Evolutionary conservation across 352 stramenopile genomes (phyloP), one percentile per base, ranked within the genome.

Genomic region (Elongisporangium undulatum): DNA sequence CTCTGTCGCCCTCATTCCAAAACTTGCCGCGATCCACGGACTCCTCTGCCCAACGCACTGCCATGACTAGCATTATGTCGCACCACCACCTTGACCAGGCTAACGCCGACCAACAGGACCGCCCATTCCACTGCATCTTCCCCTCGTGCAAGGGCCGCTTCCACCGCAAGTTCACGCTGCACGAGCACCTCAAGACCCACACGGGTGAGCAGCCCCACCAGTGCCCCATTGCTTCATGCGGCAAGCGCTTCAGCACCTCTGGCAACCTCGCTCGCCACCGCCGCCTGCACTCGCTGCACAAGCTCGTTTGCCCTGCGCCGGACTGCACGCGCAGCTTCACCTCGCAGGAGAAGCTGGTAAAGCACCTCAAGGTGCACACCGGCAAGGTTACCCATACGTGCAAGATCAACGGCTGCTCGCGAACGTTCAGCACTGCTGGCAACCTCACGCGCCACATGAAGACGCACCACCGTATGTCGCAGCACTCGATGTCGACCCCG

Each of bases 151-250:
- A 63, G 19, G 68, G 74, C 41, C 72, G 77, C 58, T 89, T 89
- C 71, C 77, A 87, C 54, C 79, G 79, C 65, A 87, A 85, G 61
- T 89, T 87, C 53, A 90, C 79, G 10, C 77, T 90, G 59, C 85
- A 69, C 52, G 80, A 90, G 56, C 82, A 92, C 67, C 82, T 88
- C 66, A 90, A 90, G 72, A 92, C 80, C 49, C 82, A 92, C 72
- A 90, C 82, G 58, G 82, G 82, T 45, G 82, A 92, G 68, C 85
- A 89, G 64, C 80, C 83, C 16, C 78, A 86, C 62, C 69, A 82
- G 55, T 87, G 77, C 55, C 56, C 74, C 16, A 79, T 79, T 56
- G 63, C 58, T n/a, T 71, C 71, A 4, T 87, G 77, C 63, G 74
- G 62, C 20, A 87, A 84, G 71, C 75, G 75, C 49, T 87, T 87